Base-by-base conservation (phyloP, 2,329 filamentous ascomycete genomes). In the Cladosporium sp. region DNA sequence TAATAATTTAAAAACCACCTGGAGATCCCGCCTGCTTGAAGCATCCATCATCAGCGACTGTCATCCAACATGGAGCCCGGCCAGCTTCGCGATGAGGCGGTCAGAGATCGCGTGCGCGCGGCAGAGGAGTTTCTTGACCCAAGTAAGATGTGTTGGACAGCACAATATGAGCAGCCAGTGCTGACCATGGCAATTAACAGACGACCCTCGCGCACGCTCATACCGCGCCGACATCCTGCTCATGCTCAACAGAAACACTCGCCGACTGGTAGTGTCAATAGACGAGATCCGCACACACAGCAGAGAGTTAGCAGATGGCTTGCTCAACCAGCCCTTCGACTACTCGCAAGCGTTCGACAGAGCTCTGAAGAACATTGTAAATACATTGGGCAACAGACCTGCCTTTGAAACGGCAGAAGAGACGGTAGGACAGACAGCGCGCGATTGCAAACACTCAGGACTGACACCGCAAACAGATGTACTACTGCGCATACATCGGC, bases 401-500 rank as follows among this genome's bases (percentile, higher is more conserved):
- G 86, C 90, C 2, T 89, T 90, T 71, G 92, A 96, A 78, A 89
- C 87, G 1, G 86, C 87, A 52, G 88, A 90, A 34, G 93, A 97
- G 77, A 87, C 89, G 51, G 85, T 92, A 73, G 54, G 80, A 72
- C 15, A n/a, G n/a, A 15, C 8, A 28, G 18, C 3, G 8, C 21
- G 21, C 11, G 32, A 52, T 14, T 2, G 34, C 41, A 12, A 21
- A 55, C 3, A 21, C 18, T 2, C 63, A 18, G 15, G 2, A 30
- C 59, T 66, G 38, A 65, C 51, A 32, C 57, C 15, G n/a, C 65
- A 14, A 18, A 3, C 51, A 76, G 68, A 80, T 85, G 73, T 99
- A 97, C 81, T 98, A 99, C 78, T 97, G 95, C 75, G 95, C 95
- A n/a, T 98, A 92, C 82, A 88, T 94, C 65, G 95, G 95, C 71